Evolutionary conservation across 495 filamentous ascomycete species (phyloP), one percentile per base, ranked within the genome.

Genomic region (Talaromyces adpressus): DNA sequence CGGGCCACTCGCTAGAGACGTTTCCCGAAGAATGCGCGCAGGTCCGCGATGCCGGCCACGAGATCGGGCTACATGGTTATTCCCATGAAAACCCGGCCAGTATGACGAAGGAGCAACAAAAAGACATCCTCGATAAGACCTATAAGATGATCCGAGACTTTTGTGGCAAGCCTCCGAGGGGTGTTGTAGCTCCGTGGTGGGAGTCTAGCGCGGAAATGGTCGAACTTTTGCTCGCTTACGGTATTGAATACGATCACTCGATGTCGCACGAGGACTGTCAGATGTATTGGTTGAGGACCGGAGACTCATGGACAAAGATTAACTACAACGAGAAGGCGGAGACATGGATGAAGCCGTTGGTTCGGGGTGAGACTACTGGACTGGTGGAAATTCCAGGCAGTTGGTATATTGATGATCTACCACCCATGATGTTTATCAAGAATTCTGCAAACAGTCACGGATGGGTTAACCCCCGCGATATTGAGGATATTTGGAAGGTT

Each of bases 31-130:
- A 91, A 68, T 90, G 87, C 67, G 83, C 85, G 29, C 81, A 84
- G 76, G 81, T 93, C 30, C 80, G 87, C n/a, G 90, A 92, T 63
- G 78, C 82, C 3, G 90, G 90, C 1, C 90, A 91, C 69, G 90
- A 92, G 70, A 91, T 93, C 66, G 90, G 90, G 6, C 83, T 90
- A 0, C 87, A 89, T 63, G 87, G 87, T 1, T 89, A 93, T 71
- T 84, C 81, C 4, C 90, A 92, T 69, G 90, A 93, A 72, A 92
- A 91, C 62, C 88, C 89, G 0, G 76, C 79, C 8, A 81, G 83
- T 57, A 90, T 93, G 88, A 87, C 77, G 12, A 73, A 86, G 39
- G 87, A 90, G 68, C 90, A 92, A 70, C 89, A 92, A 69, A 82
- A 82, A 3, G 87, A 86, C 45, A 85, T 92, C 52, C 79, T 93